phyloP scores from a whole-genome alignment of 23 red algal genomes.

The Agarophyton chilense region DNA sequence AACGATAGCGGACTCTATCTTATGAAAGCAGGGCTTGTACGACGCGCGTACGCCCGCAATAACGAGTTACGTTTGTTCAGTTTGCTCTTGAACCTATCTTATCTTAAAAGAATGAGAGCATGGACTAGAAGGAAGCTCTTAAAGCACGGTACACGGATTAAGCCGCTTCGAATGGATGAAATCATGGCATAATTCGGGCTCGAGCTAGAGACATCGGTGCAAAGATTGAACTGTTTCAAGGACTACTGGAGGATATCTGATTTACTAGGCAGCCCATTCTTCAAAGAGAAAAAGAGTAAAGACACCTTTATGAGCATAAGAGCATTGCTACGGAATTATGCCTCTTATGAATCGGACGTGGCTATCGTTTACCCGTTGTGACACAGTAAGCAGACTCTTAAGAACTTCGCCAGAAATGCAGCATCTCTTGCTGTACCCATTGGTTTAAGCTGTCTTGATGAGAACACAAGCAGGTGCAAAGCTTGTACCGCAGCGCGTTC shows the following conservation, averaged over 20 bases:
- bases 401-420: slow-evolving; percentile 25
- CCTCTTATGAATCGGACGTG: background rate
- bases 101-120: background rate
- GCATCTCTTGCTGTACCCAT: background rate
- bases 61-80: background rate
- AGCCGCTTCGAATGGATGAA: slow-evolving; percentile 9
- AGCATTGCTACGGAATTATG: background rate
- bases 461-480: slow-evolving; percentile 1
- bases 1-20: background rate
- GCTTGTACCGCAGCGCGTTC: background rate
- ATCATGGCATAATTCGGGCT: background rate
- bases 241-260: slow-evolving; percentile 14
- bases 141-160: background rate
- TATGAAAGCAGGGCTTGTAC: background rate
- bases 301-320: background rate
- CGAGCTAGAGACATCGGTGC: background rate
- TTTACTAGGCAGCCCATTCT: background rate
- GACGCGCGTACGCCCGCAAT: background rate
- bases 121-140: background rate
- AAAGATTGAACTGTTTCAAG: background rate
- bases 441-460: slow-evolving; percentile 9
- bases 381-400: background rate
- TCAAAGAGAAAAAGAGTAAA: background rate
- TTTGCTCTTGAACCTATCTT: background rate
- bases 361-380: background rate